These are phyloP conservation scores for Davidsoniella neocaledoniae DNA, from an alignment of 2,329 filamentous ascomycete species.

Conservation along the genomic window DNA sequence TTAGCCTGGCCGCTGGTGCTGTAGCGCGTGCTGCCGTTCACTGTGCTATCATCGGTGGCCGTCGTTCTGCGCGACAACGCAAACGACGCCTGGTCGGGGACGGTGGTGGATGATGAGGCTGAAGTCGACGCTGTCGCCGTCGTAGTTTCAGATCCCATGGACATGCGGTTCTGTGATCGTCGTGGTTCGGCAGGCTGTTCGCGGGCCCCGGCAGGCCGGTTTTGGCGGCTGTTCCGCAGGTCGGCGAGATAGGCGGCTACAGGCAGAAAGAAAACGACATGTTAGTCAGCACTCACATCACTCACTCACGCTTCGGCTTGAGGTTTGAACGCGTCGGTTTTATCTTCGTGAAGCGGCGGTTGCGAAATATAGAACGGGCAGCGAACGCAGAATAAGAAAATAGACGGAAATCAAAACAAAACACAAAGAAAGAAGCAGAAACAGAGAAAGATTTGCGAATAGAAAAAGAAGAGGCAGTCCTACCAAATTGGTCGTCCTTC, in stretches of 20 bases:
- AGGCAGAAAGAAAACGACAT: conserved; percentile 10
- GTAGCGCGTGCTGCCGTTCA: conserved; percentile 28
- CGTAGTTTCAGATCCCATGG: conserved; percentile 10
- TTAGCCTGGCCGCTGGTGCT: conserved; percentile 29
- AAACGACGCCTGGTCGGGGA: conserved; percentile 9
- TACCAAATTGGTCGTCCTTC: conserved; percentile 52
- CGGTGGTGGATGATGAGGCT: conserved; percentile 6
- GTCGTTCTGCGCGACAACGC: conserved; percentile 7
- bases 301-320: not conserved
- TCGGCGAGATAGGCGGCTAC: conserved; percentile 54
- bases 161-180: conserved; percentile 15
- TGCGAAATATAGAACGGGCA: not conserved
- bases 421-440: conserved; percentile 1
- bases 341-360: not conserved
- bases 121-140: conserved; percentile 6
- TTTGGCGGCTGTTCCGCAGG: conserved; percentile 49
- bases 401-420: not conserved
- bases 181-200: conserved; percentile 20
- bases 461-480: conserved; percentile 12
- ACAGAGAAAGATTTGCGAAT: not conserved
- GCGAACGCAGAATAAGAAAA: not conserved
- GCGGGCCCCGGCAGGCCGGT: conserved; percentile 54
- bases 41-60: conserved; percentile 9
- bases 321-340: not conserved
- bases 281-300: conserved; percentile 12